A percentile compares a stretch with the other conserved stretches of the same genome.
Evolutionary conservation across 83 land plant genomes (phyloP).

Genomic region (Larix sibirica): DNA sequence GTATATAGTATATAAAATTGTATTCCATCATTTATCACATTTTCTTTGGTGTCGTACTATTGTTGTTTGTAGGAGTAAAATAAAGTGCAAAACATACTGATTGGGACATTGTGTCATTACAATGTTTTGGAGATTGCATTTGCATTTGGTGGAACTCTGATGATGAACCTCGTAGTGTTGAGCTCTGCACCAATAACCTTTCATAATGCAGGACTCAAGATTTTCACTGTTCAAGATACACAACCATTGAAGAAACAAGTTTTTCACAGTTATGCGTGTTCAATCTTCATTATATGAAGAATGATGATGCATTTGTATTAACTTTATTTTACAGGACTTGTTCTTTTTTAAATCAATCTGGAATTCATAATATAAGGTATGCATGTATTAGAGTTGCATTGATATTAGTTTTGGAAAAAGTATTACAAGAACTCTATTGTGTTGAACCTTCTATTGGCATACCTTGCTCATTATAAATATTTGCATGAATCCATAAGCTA

Average conservation of each 20-base stretch:
- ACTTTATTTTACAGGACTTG: too few relatives aligned
- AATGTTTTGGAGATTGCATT: constrained; percentile 50
- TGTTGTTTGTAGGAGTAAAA: constrained; percentile 30
- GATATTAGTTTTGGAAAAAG: too few relatives aligned
- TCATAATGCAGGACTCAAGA: constrained; percentile 65
- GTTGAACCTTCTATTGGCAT: too few relatives aligned
- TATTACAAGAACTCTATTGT: too few relatives aligned
- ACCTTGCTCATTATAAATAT: too few relatives aligned
- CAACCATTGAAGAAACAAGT: constrained; percentile 83
- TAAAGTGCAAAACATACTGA: constrained; percentile 24
- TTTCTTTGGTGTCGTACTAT: neutral
- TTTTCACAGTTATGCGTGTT: neutral
- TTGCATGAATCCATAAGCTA: too few relatives aligned
- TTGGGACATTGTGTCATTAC: constrained; percentile 39
- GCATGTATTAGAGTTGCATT: too few relatives aligned
- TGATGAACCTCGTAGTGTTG: constrained; percentile 72
- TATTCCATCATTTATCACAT: neutral
- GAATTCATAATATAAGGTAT: too few relatives aligned
- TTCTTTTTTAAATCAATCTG: too few relatives aligned
- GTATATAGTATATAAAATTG: neutral
- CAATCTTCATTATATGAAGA: too few relatives aligned
- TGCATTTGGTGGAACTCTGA: constrained; percentile 54
- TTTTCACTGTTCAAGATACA: constrained; percentile 82
- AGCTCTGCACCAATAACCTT: constrained; percentile 72
- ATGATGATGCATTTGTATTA: too few relatives aligned